Base-by-base conservation (phyloP, 73 alveolate species). In the Paramecium sonneborni region DNA sequence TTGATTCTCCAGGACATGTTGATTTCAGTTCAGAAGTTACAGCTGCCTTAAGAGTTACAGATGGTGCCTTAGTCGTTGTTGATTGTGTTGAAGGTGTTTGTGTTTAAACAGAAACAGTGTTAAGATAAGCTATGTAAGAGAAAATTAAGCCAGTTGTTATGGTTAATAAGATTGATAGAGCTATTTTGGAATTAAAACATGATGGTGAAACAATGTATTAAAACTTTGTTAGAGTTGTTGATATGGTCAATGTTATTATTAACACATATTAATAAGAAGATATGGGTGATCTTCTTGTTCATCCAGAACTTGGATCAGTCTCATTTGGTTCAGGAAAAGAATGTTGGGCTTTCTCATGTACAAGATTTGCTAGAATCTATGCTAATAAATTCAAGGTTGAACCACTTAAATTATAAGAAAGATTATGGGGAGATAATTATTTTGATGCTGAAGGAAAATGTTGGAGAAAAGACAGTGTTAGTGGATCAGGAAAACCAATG, bases 1-100 rank as follows among this genome's bases (percentile, higher is more conserved):
- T 98, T 95, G 99, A 98, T 93, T 98, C 99, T 23, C 99, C 99
- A 43, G 99, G 99, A 30, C 99, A 98, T 96, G 99, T 98, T 94
- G 99, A 97, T 93, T 97, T 98, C 98, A 95, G 99, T 30, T 98
- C 99, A 28, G 99, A 98, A 93, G 99, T 97, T 85, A 98, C 99
- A 37, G 99, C 99, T 85, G 99, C 99, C 87, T 95, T 98, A 92
- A 95, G 99, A 93, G 99, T 98, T 84, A 98, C 99, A 56, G 99
- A 98, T 86, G 99, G 99, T 76, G 99, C 99, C 62, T 94, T 98
- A 88, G 99, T 98, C 95, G 99, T 98, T 93, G 99, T 97, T 28
- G 99, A 98, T 95, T 96, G 97, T 93, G 98, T 98, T 85, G 99
- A 98, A 92, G 99, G 99, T 48, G 99, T 97, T 92, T 96, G 99